A percentile compares a stretch with the other conserved stretches of the same genome.
phyloP scores from a whole-genome alignment of 495 filamentous ascomycete genomes.

The Lophium mytilinum region DNA sequence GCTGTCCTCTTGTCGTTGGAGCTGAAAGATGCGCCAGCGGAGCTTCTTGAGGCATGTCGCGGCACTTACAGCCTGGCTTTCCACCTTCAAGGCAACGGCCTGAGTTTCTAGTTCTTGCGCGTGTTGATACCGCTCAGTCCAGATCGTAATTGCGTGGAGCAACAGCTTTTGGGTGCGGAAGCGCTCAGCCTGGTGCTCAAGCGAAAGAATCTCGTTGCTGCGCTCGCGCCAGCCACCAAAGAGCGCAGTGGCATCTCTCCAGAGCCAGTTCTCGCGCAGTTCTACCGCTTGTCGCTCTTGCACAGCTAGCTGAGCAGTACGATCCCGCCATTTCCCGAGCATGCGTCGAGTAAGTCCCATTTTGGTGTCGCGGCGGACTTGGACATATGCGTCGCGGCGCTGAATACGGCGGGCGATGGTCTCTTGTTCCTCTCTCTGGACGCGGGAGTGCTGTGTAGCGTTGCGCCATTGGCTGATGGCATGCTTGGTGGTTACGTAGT shows the following conservation, averaged over 20 bases:
- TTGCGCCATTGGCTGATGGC: conserved; percentile 49
- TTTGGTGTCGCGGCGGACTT: conserved; percentile 50
- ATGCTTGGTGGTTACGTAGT: conserved; percentile 50
- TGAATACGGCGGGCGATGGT: conserved; percentile 41
- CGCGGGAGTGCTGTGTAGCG: conserved; percentile 35
- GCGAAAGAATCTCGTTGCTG: background rate
- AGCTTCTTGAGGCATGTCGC: conserved; percentile 22
- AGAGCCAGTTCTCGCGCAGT: conserved; percentile 28
- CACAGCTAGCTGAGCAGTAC: conserved; percentile 29
- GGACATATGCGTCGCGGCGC: conserved; percentile 52
- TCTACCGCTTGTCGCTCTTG: conserved; percentile 39
- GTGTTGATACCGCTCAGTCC: background rate
- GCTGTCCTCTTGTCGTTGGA: conserved; percentile 23
- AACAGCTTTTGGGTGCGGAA: background rate
- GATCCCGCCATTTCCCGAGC: conserved; percentile 41
- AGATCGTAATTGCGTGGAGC: background rate
- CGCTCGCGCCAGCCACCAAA: conserved; percentile 9
- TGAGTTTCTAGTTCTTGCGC: conserved; percentile 11
- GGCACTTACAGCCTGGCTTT: conserved; percentile 21
- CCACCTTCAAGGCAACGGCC: conserved; percentile 18
- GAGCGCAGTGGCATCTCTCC: conserved; percentile 16
- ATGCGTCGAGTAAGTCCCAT: conserved; percentile 45
- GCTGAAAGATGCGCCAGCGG: conserved; percentile 32
- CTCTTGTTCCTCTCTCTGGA: no score
- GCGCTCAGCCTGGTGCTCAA: conserved; percentile 1